Conservation (phyloP, 208 protist species). For the Eutreptiella sp. region DNA sequence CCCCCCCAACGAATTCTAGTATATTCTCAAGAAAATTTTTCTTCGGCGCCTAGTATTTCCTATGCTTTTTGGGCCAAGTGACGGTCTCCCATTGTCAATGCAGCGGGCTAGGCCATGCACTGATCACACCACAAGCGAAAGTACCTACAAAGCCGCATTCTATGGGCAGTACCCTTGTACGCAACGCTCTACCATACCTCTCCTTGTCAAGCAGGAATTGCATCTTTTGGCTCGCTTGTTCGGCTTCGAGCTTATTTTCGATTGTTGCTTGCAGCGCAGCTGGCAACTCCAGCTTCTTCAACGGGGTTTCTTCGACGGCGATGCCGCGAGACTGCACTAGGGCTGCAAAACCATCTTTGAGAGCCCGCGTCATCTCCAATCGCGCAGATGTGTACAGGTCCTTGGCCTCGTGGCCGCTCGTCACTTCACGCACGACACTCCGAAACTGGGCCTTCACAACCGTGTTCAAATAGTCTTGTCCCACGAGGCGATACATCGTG, state of each 20-base stretch:
- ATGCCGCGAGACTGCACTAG: slow-evolving; percentile 1
- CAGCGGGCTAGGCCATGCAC: no score
- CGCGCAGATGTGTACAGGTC: slow-evolving; percentile 15
- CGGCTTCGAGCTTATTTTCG: slow-evolving; percentile 8
- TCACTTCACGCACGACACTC: neutral
- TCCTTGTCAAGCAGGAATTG: slow-evolving; percentile 17
- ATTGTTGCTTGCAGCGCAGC: no score
- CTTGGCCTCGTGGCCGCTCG: slow-evolving; percentile 3
- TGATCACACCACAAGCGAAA: no score
- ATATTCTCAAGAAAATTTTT: no score
- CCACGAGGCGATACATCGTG: neutral
- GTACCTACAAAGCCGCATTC: no score
- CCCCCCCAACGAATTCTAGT: no score
- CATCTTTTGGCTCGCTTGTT: slow-evolving; percentile 14
- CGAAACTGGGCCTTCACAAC: slow-evolving; percentile 9
- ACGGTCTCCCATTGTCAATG: no score
- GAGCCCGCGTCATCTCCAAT: slow-evolving; percentile 1
- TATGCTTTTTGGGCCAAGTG: no score
- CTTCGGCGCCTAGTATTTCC: no score
- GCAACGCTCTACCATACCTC: no score
- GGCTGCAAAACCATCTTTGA: neutral
- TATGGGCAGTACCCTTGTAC: no score
- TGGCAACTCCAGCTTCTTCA: slow-evolving; percentile 15
- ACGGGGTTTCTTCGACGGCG: slow-evolving; percentile 13
- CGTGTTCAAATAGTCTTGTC: slow-evolving; percentile 2